Conservation (phyloP, 1,284 basidiomycete species). For the Microbotryum saponariae region DNA sequence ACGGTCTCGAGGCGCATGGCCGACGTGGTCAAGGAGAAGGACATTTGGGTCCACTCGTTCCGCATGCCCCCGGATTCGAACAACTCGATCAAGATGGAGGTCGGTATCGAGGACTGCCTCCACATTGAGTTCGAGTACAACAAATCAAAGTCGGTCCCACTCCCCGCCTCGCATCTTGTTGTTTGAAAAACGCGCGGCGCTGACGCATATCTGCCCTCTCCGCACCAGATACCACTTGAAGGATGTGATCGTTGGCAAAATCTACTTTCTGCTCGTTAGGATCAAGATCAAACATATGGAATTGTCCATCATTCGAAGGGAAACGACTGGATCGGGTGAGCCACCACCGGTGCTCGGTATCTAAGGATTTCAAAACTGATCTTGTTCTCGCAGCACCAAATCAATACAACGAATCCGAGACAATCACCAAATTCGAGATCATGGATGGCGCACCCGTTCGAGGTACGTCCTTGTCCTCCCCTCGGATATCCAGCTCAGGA, state of each 20-base stretch:
- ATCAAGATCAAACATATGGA: constrained; percentile 99
- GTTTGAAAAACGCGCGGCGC: not conserved
- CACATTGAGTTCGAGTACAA: constrained; percentile 99
- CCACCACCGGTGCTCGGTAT: not conserved
- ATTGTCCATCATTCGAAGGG: constrained; percentile 90
- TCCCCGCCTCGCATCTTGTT: not conserved
- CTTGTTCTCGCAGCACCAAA: constrained; percentile 55
- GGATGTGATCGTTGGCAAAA: constrained; percentile 98
- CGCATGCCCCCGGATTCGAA: constrained; percentile 97
- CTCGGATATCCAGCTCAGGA: not conserved
- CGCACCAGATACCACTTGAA: constrained; percentile 81
- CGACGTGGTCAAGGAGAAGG: constrained; percentile 83
- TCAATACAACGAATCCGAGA: constrained; percentile 98
- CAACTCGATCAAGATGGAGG: constrained; percentile 99
- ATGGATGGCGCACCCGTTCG: constrained; percentile 96
- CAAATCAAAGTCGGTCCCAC: constrained; percentile 76
- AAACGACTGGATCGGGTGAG: constrained; percentile 80
- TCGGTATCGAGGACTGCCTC: constrained; percentile 95
- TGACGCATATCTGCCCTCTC: not conserved
- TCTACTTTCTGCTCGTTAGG: constrained; percentile 94
- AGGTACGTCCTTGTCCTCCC: constrained; percentile 47
- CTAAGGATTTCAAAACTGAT: not conserved
- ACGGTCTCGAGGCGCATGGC: constrained; percentile 83
- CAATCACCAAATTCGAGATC: constrained; percentile 98
- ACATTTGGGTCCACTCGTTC: constrained; percentile 96